A percentile compares a stretch with the other conserved stretches of the same genome.
Evolutionary conservation across 1,284 basidiomycete genomes (phyloP).

Genomic region (Leccinum ponderosum): DNA sequence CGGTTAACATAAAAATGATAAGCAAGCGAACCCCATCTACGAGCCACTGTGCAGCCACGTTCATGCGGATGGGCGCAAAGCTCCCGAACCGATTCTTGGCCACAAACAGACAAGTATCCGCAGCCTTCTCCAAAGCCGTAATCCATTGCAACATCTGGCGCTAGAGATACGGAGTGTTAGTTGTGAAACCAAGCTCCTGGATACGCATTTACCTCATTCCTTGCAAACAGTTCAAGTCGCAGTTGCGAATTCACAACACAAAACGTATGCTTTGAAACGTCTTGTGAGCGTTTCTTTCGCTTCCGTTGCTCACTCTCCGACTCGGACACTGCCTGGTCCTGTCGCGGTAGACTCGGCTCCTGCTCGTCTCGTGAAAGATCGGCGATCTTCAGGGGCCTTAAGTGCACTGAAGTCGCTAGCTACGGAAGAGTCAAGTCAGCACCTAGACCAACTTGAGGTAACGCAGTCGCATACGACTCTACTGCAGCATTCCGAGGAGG

Average conservation of each 20-base stretch:
- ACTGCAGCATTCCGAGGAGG: constrained; percentile 67
- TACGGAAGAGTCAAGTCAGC: no score
- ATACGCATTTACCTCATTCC: constrained; percentile 66
- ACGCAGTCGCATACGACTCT: constrained; percentile 79
- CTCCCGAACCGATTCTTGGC: constrained; percentile 88
- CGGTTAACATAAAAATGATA: not conserved
- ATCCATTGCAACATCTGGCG: constrained; percentile 99
- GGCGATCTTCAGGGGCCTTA: constrained; percentile 47
- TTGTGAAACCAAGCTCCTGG: not conserved
- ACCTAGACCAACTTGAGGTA: no score
- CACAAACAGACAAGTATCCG: constrained; percentile 78
- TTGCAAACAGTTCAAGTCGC: constrained; percentile 85
- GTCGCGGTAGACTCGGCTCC: constrained; percentile 21
- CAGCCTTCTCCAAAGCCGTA: constrained; percentile 85
- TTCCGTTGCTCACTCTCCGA: constrained; percentile 39
- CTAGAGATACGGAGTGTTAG: constrained; percentile 37
- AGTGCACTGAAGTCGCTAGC: constrained; percentile 36
- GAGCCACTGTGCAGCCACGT: constrained; percentile 94
- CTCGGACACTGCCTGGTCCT: constrained; percentile 16
- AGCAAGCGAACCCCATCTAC: constrained; percentile 84
- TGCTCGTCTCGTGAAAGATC: constrained; percentile 24
- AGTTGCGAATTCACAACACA: constrained; percentile 92
- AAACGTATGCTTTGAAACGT: constrained; percentile 91
- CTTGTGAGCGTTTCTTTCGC: constrained; percentile 46
- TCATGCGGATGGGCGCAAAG: constrained; percentile 91